Evolutionary conservation across 495 filamentous ascomycete species (phyloP).

Genomic region (Aeminium ludgeri): DNA sequence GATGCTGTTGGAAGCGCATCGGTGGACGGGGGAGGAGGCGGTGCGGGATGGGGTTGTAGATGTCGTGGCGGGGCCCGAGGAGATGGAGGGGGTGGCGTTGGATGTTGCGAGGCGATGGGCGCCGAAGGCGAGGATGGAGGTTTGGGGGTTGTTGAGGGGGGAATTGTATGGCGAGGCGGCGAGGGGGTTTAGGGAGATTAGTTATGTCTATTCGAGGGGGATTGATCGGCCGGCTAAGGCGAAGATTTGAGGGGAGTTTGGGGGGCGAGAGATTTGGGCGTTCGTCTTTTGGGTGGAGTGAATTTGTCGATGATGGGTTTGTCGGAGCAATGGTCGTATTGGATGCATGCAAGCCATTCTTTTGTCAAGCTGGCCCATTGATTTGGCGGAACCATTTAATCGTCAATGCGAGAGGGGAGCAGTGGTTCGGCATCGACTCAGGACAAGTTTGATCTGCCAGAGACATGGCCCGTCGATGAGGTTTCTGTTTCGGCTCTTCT

Average conservation of each 20-base stretch:
- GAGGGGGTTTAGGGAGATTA: constrained; percentile 31
- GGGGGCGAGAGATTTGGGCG: too few species aligned
- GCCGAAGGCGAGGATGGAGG: constrained; percentile 34
- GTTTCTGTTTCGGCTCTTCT: too few species aligned
- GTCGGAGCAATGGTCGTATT: too few species aligned
- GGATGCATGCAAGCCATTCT: too few species aligned
- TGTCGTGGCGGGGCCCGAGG: constrained; percentile 28
- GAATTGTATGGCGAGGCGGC: constrained; percentile 36
- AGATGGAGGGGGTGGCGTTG: constrained; percentile 31
- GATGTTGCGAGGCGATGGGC: constrained; percentile 27
- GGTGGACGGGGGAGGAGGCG: constrained; percentile 34
- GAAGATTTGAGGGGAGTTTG: constrained; percentile 22
- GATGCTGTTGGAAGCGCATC: constrained; percentile 36
- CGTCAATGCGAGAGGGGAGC: too few species aligned
- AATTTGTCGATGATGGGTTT: too few species aligned
- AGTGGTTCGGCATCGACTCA: too few species aligned
- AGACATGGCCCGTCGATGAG: too few species aligned
- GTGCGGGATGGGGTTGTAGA: constrained; percentile 35
- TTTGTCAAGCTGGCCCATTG: too few species aligned
- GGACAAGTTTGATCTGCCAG: too few species aligned
- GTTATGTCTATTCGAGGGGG: constrained; percentile 32
- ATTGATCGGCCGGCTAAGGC: constrained; percentile 21
- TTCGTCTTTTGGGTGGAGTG: too few species aligned
- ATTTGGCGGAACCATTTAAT: too few species aligned
- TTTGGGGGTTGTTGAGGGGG: constrained; percentile 31